phyloP scores from a whole-genome alignment of 257 asterid species.

The Solanum chmielewskii region DNA sequence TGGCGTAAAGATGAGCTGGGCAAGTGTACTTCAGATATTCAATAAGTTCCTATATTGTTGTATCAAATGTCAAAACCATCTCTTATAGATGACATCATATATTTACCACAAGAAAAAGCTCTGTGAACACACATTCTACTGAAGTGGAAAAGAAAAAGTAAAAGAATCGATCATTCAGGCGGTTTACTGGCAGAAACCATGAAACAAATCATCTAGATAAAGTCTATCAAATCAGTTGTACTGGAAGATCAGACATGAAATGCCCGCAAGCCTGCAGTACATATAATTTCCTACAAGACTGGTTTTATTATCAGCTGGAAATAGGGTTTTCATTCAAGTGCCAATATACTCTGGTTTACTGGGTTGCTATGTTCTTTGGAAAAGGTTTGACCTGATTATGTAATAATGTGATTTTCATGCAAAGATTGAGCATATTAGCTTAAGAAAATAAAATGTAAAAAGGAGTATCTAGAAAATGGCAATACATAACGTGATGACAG shows the following conservation, averaged over 20 bases:
- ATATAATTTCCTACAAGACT: not conserved
- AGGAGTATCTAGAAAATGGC: not conserved
- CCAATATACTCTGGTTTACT: not conserved
- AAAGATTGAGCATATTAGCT: not conserved
- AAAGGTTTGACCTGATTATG: not conserved
- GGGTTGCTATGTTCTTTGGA: not conserved
- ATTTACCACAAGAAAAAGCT: not conserved
- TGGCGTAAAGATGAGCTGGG: conserved; percentile 97
- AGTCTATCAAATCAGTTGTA: not conserved
- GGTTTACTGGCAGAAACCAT: not conserved
- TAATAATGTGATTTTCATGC: not conserved
- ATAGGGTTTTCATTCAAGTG: not conserved
- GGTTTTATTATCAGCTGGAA: not conserved
- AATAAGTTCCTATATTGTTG: conserved; percentile 57
- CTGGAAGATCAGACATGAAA: not conserved
- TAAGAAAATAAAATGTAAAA: not conserved
- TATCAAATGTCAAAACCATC: not conserved
- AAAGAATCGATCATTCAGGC: not conserved
- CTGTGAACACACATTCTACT: not conserved
- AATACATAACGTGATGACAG: not conserved
- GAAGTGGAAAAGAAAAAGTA: not conserved
- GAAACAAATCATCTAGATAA: not conserved
- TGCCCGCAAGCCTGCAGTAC: not conserved
- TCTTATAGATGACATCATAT: not conserved
- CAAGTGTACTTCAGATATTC: conserved; percentile 71